phyloP scores from a whole-genome alignment of 352 stramenopile species.

The Thraustochytrium sp. region DNA sequence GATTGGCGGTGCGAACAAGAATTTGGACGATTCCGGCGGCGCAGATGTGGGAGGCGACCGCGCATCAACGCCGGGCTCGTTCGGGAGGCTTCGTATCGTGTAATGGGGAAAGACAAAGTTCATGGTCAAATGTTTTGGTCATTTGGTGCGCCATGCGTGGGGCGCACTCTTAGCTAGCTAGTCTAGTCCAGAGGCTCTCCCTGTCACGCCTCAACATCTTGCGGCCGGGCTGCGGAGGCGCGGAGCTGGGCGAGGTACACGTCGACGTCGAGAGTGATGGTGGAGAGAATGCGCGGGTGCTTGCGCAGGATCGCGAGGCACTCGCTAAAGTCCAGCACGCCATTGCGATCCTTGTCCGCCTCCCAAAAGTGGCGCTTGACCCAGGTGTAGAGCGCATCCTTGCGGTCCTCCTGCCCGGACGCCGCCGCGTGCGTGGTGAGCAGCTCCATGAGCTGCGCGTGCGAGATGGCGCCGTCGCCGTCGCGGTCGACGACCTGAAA shows the following conservation, averaged over 20 bases:
- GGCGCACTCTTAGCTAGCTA: too few relatives aligned
- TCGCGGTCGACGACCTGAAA: slow-evolving; percentile 22
- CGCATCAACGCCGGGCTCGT: too few relatives aligned
- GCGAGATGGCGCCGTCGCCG: background rate
- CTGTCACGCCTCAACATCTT: too few relatives aligned
- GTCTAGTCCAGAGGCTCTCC: too few relatives aligned
- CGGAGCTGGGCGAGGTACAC: background rate
- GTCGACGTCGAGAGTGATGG: slow-evolving; percentile 3
- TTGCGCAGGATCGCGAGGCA: background rate
- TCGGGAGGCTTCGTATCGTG: too few relatives aligned
- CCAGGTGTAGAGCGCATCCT: slow-evolving; percentile 11
- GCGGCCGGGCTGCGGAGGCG: too few relatives aligned
- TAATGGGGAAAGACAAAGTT: too few relatives aligned
- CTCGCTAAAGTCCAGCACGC: slow-evolving; percentile 26
- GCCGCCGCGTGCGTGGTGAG: background rate
- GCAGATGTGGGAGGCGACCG: too few relatives aligned
- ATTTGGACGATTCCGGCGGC: too few relatives aligned
- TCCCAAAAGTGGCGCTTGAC: slow-evolving; percentile 9
- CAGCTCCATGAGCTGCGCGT: slow-evolving; percentile 11
- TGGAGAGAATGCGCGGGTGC: background rate
- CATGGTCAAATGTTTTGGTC: too few relatives aligned
- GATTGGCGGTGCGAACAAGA: too few relatives aligned
- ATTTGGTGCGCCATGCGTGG: too few relatives aligned
- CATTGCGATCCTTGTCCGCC: slow-evolving; percentile 1
- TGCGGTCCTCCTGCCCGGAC: background rate